A percentile compares a stretch with the other conserved stretches of the same genome.
phyloP scores from a whole-genome alignment of 2,329 filamentous ascomycete species.

The Teratosphaeria nubilosa region DNA sequence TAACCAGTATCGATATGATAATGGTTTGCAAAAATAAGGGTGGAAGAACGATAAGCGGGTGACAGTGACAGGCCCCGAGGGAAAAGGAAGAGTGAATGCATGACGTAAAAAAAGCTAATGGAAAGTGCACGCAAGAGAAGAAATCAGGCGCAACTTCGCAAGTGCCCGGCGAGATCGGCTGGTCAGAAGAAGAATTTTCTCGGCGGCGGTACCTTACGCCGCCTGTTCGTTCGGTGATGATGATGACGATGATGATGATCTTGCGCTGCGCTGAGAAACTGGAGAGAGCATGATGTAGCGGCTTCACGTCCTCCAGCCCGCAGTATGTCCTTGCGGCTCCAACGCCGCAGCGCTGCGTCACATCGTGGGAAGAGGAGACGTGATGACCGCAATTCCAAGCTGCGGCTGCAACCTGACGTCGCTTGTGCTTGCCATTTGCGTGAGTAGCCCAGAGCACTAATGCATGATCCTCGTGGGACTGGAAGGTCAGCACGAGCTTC shows the following conservation, averaged over 20 bases:
- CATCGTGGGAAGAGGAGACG: neutral
- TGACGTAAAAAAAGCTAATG: conserved; percentile 1
- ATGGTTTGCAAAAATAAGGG: conserved; percentile 13
- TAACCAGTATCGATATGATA: conserved; percentile 16
- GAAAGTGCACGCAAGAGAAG: conserved; percentile 14
- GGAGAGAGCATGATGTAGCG: neutral
- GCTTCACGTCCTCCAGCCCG: neutral
- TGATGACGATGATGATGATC: neutral
- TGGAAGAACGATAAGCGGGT: conserved; percentile 31
- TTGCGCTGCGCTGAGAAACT: neutral
- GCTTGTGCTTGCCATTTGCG: neutral
- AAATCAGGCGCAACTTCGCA: neutral
- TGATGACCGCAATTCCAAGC: neutral
- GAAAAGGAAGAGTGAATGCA: neutral
- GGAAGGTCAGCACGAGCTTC: neutral
- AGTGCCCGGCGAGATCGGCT: neutral
- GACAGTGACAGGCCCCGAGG: conserved; percentile 3
- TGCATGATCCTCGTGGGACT: neutral
- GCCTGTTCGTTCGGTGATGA: neutral
- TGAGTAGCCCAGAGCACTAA: neutral
- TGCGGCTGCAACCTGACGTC: neutral
- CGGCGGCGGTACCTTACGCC: neutral
- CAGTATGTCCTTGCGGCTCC: neutral
- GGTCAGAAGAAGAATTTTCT: neutral
- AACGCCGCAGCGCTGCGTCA: neutral